Conservation (phyloP, 2,329 filamentous ascomycete genomes). For the Pezicula neosporulosa region DNA sequence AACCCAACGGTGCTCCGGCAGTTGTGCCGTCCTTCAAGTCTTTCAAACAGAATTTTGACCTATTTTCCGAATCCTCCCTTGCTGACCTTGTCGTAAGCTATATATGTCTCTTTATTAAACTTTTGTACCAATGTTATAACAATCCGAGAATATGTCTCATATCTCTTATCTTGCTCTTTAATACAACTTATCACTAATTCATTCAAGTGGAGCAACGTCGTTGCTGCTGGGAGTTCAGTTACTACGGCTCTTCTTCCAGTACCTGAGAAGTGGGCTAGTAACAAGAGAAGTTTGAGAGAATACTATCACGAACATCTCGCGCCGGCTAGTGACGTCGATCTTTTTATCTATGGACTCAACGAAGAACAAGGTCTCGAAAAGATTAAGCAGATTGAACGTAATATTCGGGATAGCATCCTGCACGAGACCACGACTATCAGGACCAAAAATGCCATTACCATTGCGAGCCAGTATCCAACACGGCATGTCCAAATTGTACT, state of each 20-base stretch:
- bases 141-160: no score
- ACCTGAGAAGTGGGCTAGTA: conserved; percentile 55
- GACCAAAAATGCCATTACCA: conserved; percentile 85
- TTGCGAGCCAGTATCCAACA: conserved; percentile 78
- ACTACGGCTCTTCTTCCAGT: conserved; percentile 75
- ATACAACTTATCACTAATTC: no score
- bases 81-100: conserved; percentile 56
- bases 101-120: no score
- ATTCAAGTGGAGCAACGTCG: conserved; percentile 67
- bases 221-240: conserved; percentile 77
- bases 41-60: conserved; percentile 74
- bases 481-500: conserved; percentile 83
- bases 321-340: conserved; percentile 81
- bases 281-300: conserved; percentile 60
- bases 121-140: no score
- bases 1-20: conserved; percentile 59
- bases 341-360: conserved; percentile 78
- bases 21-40: conserved; percentile 64
- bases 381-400: conserved; percentile 76
- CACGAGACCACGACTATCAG: conserved; percentile 81
- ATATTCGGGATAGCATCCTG: conserved; percentile 73
- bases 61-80: conserved; percentile 79
- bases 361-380: conserved; percentile 78
- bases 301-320: conserved; percentile 82
- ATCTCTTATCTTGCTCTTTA: no score